Evolutionary conservation across 345 rosid genomes (phyloP).

Genomic region (Syzygium aqueum): DNA sequence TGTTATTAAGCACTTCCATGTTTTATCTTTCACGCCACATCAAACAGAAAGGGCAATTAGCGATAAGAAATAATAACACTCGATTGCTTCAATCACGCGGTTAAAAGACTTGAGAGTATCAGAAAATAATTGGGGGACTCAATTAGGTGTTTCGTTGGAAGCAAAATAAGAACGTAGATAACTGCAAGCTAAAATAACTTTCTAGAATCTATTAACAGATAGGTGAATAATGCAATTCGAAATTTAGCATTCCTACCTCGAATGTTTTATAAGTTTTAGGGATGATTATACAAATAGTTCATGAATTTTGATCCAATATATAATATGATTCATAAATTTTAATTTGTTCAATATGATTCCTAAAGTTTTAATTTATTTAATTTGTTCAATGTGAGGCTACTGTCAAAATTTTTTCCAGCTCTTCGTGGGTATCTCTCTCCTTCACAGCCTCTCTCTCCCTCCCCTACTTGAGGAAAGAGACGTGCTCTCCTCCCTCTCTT

Average conservation of each 20-base stretch:
- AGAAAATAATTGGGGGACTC: not conserved
- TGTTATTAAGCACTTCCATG: not conserved
- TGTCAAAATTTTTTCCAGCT: too few species aligned
- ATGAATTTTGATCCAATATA: fast-evolving
- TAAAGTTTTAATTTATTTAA: too few species aligned
- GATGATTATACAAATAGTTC: fast-evolving
- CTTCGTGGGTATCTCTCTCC: too few species aligned
- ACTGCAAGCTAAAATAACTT: not conserved
- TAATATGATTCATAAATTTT: too few species aligned
- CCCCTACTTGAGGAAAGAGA: too few species aligned
- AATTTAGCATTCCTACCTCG: too few species aligned
- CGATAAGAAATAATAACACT: not conserved
- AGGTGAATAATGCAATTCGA: not conserved
- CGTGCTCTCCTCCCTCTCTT: too few species aligned
- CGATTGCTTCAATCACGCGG: not conserved
- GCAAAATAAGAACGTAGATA: fast-evolving
- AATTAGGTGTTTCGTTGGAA: too few species aligned
- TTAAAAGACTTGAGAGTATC: not conserved
- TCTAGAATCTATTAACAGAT: not conserved
- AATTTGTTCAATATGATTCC: fast-evolving
- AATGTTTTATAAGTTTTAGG: too few species aligned
- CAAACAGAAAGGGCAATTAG: not conserved
- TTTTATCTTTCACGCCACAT: not conserved
- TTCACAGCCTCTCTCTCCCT: too few species aligned
- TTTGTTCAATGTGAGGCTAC: too few species aligned